These are phyloP conservation scores for Fremontodendron californicum DNA, from an alignment of 345 rosid genomes.

Conservation along the genomic window DNA sequence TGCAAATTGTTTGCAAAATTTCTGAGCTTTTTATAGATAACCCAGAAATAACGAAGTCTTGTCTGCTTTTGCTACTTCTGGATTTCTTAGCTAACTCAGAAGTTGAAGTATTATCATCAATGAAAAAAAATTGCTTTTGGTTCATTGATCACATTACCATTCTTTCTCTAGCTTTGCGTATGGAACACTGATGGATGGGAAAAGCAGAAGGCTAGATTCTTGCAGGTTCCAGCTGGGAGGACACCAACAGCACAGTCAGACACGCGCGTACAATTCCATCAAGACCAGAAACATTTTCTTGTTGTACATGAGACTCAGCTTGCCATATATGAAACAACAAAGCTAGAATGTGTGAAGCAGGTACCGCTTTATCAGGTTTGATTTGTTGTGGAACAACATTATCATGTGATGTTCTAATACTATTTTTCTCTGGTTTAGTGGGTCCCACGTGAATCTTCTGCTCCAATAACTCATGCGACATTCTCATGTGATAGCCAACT, in stretches of 20 bases:
- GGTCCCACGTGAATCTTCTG: constrained; percentile 71
- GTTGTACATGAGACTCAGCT: constrained; percentile 94
- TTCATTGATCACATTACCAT: background rate
- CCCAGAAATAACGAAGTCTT: too few species aligned
- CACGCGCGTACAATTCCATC: constrained; percentile 95
- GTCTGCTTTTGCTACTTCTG: background rate
- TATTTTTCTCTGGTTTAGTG: constrained; percentile 41
- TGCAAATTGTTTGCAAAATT: too few species aligned
- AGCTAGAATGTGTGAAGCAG: constrained; percentile 87
- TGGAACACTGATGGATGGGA: constrained; percentile 95
- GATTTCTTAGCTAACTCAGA: background rate
- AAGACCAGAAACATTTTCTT: constrained; percentile 85
- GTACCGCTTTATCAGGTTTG: constrained; percentile 26
- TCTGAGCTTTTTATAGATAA: too few species aligned
- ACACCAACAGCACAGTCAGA: constrained; percentile 58
- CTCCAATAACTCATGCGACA: constrained; percentile 80
- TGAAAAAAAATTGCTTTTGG: background rate
- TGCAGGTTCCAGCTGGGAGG: constrained; percentile 71
- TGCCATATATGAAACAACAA: constrained; percentile 83
- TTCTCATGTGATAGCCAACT: constrained; percentile 96
- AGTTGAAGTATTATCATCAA: background rate
- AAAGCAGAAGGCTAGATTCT: constrained; percentile 67
- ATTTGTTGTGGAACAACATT: background rate
- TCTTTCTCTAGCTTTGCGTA: constrained; percentile 57
- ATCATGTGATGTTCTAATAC: background rate